Base-by-base conservation (phyloP, 495 filamentous ascomycete genomes). In the Daldinia decipiens region DNA sequence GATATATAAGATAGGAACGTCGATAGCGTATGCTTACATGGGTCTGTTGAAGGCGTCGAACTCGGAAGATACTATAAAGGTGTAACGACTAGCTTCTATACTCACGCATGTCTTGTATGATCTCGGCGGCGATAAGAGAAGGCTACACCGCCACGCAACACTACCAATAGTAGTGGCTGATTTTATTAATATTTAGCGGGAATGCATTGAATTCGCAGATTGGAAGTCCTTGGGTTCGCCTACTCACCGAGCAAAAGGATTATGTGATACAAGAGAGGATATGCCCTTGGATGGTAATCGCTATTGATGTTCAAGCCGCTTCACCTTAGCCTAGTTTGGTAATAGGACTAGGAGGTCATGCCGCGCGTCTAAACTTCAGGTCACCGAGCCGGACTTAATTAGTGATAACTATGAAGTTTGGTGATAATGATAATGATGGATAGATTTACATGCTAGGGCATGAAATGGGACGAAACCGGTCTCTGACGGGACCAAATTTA, bases 391-490 rank as follows among this genome's bases (percentile, higher is more conserved):
- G 9, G 19, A 47, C 43, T 8, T 1, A 34, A 38, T 26, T 45
- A 1, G 5, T 31, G 13, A n/a, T 9, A 31, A 26, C 39, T 21
- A 13, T 26, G 40, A 34, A 13, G 15, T 36, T 21, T 31, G 34
- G 54, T 29, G 24, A 53, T 59, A 63, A 67, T 59, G 68, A 67
- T 67, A 63, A 59, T 58, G 52, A 71, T 62, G 53, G 39, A 47
- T n/a, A 62, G 21, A 59, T 50, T 17, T 56, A n/a, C 47, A 54
- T 59, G 17, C 32, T 66, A 40, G 34, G 39, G 19, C 21, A 12
- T 19, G 51, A 60, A 51, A 50, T 17, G 38, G 43, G 24, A 47
- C 24, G 47, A 58, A 53, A 17, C 19, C 27, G 17, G 38, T 58
- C 26, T 19, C 31, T 45, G 59, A 67, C 11, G 32, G 27, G 47